Evolutionary conservation across 176 grass and related monocot species (phyloP), one percentile per base, ranked within the genome.

Genomic region (Elymus sibiricus): DNA sequence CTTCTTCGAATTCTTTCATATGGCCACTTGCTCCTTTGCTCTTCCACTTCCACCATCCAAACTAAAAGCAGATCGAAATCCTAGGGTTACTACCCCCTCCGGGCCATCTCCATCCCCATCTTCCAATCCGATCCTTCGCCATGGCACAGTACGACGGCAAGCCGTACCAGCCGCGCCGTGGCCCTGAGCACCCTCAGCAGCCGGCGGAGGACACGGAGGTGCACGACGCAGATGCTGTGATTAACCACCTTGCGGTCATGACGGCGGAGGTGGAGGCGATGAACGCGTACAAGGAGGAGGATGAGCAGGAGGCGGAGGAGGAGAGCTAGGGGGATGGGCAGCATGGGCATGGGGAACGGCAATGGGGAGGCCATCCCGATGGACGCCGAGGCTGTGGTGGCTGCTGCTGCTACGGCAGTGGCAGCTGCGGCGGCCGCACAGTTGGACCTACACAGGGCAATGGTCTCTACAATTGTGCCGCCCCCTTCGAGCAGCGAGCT

Each of bases 91-190:
- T 42, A 67, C 40, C 3, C 37, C 13, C 51, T 83, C 82, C 62
- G 1, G 74, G 51, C 83, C 55, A 58, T 51, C 56, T 17, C 53
- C 74, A 74, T 86, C 82, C 86, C 83, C 44, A 81, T 87, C 83
- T 84, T 88, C 82, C 89, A 68, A 87, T 93, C 88, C 46, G 59
- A 67, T 84, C 85, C 35, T 47, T 75, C 76, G 38, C 74, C 86
- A 94, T 94, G 92, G 86, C 90, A 84, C 90, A 86, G 77, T 86
- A 90, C 86, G 86, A 94, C 66, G 90, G 76, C 24, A 97, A 92
- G 92, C 88, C 88, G 1, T 95, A 90, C 84, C 89, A 90, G 91
- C 94, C 91, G 3, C 89, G 88, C 81, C 88, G 90, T 4, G 81
- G 83, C 9, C 85, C 91, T n/a, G 91, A 92, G 58, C 86, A 83